Base-by-base conservation (phyloP, 129 eudicot genomes). In the Arctium lappa region DNA sequence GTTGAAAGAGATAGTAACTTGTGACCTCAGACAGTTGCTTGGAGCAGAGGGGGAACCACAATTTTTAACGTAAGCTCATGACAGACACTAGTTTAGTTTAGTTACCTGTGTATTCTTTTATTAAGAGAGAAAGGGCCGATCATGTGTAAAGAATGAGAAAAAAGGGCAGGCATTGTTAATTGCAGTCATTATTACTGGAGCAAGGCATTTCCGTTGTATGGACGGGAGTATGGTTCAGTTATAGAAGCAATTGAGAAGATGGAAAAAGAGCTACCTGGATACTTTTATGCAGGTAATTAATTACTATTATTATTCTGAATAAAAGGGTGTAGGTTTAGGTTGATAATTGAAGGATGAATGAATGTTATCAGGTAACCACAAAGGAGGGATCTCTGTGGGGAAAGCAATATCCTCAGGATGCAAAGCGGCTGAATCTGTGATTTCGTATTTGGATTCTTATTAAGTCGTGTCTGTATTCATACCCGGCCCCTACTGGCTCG, bases 301-400 rank as follows among this genome's bases (percentile, higher is more conserved):
- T 83, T 3, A 5, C 1, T 12, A 50, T 50, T 12, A 50, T 16
- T 15, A 56, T 16, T 12, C 16, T 56, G 31, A 69, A 79, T 63
- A 3, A 39, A 78, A 18, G 72, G 62, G 27, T 36, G 48, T 34
- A 22, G 40, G 38, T 65, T 78, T 7, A 38, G 50, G 72, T 70
- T 33, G 77, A 66, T 66, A 29, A 22, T 27, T 27, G 27, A 29
- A 13, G 27, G 33, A 66, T 12, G 70, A 11, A 9, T 46, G 75
- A 36, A 16, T 27, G 6, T 22, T 81, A 66, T 37, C 80, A 96
- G 99, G 99, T 74, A 96, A 96, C 86, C 97, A 96, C 86, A 96
- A 86, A 86, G 96, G 93, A 84, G 99, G 99, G 79, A 84, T 96
- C 38, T 93, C 99, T 16, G 97, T 96, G 48, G 99, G 99, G 60